Evolutionary conservation across 106 monocot species (phyloP).

Genomic region (Posidonia australis): DNA sequence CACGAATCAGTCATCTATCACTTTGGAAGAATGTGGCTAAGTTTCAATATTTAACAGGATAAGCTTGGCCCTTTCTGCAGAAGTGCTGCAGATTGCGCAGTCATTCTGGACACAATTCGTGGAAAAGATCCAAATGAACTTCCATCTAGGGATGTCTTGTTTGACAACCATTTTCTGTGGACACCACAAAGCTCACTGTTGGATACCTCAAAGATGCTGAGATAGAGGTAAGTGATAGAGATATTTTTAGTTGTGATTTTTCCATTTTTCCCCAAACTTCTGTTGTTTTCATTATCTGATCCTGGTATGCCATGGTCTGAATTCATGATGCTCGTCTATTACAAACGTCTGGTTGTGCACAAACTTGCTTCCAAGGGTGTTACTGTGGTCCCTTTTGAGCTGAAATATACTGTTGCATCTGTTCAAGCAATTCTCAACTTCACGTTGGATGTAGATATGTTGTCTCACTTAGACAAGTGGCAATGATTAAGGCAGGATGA

Average conservation of each 20-base stretch:
- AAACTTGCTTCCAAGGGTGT: no score
- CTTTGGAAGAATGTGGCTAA: neutral
- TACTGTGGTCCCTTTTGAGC: no score
- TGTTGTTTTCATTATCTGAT: conserved; percentile 6
- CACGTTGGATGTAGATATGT: conserved; percentile 96
- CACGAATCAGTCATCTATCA: neutral
- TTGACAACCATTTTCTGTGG: conserved; percentile 87
- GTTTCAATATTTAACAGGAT: conserved; percentile 48
- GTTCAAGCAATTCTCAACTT: no score
- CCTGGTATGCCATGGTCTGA: neutral
- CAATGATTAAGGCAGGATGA: conserved; percentile 51
- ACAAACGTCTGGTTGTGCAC: no score
- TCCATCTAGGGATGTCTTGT: conserved; percentile 50
- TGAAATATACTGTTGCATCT: no score
- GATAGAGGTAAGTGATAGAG: conserved; percentile 52
- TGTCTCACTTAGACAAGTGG: conserved; percentile 85
- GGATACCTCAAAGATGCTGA: no score
- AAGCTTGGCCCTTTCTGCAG: conserved; percentile 94
- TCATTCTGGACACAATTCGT: conserved; percentile 63
- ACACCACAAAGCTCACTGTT: no score
- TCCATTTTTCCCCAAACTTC: neutral
- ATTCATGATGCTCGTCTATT: no score
- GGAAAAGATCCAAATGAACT: conserved; percentile 74
- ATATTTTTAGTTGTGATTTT: no score
- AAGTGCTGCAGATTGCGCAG: conserved; percentile 73